A percentile compares a stretch with the other conserved stretches of the same genome.
These are phyloP conservation scores for Pontederia crassipes DNA, from an alignment of 176 grass and related monocot genomes.

Conservation along the genomic window DNA sequence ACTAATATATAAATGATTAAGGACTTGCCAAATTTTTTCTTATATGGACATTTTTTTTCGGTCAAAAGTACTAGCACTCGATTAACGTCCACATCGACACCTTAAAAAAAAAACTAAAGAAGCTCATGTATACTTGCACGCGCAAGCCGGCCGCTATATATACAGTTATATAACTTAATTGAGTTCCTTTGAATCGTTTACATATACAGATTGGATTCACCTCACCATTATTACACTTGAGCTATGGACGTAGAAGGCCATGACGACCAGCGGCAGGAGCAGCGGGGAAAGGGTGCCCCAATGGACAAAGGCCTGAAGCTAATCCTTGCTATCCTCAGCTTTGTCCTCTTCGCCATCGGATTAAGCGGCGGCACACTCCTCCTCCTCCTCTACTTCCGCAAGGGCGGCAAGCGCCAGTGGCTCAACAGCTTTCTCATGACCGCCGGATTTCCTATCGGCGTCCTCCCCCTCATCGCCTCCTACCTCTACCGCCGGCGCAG, in stretches of 20 bases:
- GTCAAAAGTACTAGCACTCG: too few species aligned
- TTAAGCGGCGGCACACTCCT: constrained; percentile 36
- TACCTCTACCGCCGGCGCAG: constrained; percentile 23
- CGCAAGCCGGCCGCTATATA: too few species aligned
- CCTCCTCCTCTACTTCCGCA: constrained; percentile 19
- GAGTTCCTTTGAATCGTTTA: too few species aligned
- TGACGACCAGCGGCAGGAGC: constrained; percentile 8
- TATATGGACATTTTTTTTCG: too few species aligned
- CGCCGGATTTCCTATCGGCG: constrained; percentile 44
- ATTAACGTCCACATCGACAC: too few species aligned
- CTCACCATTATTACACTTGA: too few species aligned
- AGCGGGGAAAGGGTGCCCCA: constrained; percentile 1
- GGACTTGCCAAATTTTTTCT: too few species aligned
- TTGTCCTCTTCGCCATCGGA: constrained; percentile 48
- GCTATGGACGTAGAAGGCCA: constrained; percentile 2
- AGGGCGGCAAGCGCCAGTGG: constrained; percentile 49
- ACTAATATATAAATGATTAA: too few species aligned
- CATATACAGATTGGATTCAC: too few species aligned
- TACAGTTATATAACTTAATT: too few species aligned
- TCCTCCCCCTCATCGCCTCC: constrained; percentile 41
- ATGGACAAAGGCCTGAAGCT: constrained; percentile 8
- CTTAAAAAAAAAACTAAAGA: too few species aligned
- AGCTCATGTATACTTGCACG: too few species aligned
- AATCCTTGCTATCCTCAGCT: constrained; percentile 38
- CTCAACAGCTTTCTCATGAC: constrained; percentile 57